phyloP scores from a whole-genome alignment of 108 stramenopile genomes.

The Skeletonema potamos region DNA sequence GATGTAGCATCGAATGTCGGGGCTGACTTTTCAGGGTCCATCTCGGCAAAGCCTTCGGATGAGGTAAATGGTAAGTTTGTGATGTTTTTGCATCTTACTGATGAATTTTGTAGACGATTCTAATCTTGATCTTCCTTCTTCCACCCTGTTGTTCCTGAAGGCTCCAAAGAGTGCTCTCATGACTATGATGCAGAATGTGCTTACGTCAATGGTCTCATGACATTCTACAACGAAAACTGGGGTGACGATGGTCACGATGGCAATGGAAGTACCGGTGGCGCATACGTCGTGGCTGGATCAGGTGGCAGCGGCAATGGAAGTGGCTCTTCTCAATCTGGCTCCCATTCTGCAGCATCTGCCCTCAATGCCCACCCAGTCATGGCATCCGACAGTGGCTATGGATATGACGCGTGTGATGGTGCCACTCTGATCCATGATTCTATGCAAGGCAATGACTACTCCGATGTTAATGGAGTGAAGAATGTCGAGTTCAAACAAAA shows the following conservation, averaged over 20 bases:
- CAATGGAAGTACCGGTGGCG: neutral
- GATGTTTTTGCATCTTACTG: neutral
- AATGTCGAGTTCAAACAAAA: slow-evolving; percentile 12
- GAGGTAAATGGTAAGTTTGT: slow-evolving; percentile 23
- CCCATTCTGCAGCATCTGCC: neutral
- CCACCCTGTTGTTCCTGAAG: neutral
- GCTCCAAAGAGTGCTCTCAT: neutral
- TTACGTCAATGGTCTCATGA: neutral
- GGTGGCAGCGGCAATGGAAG: neutral
- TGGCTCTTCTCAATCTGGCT: neutral
- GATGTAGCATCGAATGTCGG: slow-evolving; percentile 6
- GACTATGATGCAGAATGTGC: neutral
- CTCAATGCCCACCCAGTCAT: neutral
- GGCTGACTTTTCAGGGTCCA: slow-evolving; percentile 6
- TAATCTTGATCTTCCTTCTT: neutral
- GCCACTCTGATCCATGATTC: slow-evolving; percentile 10
- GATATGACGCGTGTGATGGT: slow-evolving; percentile 6
- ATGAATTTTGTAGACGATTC: neutral
- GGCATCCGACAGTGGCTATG: slow-evolving; percentile 4
- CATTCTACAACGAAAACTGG: neutral
- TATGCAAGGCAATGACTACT: slow-evolving; percentile 29
- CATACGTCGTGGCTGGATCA: neutral
- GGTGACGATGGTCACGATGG: neutral
- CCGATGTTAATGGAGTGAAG: slow-evolving; percentile 27
- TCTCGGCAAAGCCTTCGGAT: slow-evolving; percentile 27